Conservation (phyloP, 1,139 yeast genomes). For the Hemisphaericaspora lyxosophila region DNA sequence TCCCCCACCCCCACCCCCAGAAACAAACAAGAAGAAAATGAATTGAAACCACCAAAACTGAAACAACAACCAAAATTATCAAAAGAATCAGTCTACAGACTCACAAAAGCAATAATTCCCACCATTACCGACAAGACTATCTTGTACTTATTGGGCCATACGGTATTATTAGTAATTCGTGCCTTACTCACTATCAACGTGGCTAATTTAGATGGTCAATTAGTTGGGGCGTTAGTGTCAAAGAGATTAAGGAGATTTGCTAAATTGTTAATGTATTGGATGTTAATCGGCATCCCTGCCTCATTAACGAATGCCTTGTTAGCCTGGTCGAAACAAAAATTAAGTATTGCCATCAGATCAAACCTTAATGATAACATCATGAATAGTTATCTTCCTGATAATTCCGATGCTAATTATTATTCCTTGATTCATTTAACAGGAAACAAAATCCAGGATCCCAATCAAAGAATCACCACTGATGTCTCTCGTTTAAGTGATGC, state of each 20-base stretch:
- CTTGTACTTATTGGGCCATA: constrained; percentile 52
- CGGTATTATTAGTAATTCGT: constrained; percentile 61
- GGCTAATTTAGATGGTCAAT: constrained; percentile 81
- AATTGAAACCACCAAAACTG: constrained; percentile 14
- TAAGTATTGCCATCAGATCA: constrained; percentile 65
- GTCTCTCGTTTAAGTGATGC: constrained; percentile 73
- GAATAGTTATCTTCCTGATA: constrained; percentile 66
- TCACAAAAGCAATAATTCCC: constrained; percentile 44
- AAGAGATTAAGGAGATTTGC: constrained; percentile 67
- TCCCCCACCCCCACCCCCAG: constrained; percentile 3
- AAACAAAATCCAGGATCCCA: constrained; percentile 66
- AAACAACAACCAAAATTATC: constrained; percentile 32
- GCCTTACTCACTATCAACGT: constrained; percentile 79
- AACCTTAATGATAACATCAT: constrained; percentile 66
- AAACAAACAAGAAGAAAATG: constrained; percentile 5
- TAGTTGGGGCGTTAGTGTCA: constrained; percentile 80
- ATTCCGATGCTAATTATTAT: constrained; percentile 48
- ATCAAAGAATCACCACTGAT: constrained; percentile 80
- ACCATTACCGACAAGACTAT: constrained; percentile 32
- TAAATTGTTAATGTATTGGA: constrained; percentile 70
- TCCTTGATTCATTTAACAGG: constrained; percentile 55
- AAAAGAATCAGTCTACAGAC: constrained; percentile 31
- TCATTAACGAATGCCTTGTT: constrained; percentile 75
- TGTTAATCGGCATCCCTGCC: constrained; percentile 85
- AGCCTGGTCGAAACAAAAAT: constrained; percentile 65